Evolutionary conservation across 2,329 filamentous ascomycete species (phyloP).

Genomic region (Leptosphaerulina australis): DNA sequence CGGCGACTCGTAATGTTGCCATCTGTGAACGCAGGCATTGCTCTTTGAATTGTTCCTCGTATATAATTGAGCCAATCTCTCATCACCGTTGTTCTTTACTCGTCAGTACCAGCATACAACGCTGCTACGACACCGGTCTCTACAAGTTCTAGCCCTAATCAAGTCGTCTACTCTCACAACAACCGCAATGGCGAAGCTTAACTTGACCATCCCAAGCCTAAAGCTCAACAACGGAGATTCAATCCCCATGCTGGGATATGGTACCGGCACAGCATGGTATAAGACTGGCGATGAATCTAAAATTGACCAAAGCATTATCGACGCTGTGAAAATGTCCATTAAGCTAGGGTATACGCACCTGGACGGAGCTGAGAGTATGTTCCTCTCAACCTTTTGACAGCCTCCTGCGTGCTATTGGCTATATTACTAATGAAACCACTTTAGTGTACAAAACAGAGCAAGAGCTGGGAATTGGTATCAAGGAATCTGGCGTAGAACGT

Average conservation of each 20-base stretch:
- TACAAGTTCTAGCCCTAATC: neutral
- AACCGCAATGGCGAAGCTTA: slow-evolving; percentile 49
- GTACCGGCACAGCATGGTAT: slow-evolving; percentile 73
- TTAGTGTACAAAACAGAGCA: slow-evolving; percentile 58
- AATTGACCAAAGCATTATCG: slow-evolving; percentile 63
- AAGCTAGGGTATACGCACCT: slow-evolving; percentile 73
- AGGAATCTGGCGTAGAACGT: slow-evolving; percentile 51
- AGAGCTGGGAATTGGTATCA: slow-evolving; percentile 57
- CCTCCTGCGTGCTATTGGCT: neutral
- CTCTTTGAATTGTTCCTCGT: slow-evolving; percentile 14
- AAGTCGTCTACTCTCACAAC: neutral
- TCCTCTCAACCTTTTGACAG: neutral
- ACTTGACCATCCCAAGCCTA: slow-evolving; percentile 61
- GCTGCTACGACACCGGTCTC: neutral
- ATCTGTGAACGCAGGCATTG: slow-evolving; percentile 21
- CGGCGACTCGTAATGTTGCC: slow-evolving; percentile 4
- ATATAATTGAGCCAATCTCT: neutral
- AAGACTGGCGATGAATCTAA: slow-evolving; percentile 56
- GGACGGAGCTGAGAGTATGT: slow-evolving; percentile 72
- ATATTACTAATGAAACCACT: neutral
- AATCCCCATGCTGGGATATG: slow-evolving; percentile 75
- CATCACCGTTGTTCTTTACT: neutral
- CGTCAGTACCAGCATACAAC: slow-evolving; percentile 3
- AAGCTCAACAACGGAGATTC: slow-evolving; percentile 76
- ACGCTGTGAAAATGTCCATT: slow-evolving; percentile 67